Evolutionary conservation across 2,329 filamentous ascomycete genomes (phyloP).

Genomic region (Coniochaeta hoffmannii): DNA sequence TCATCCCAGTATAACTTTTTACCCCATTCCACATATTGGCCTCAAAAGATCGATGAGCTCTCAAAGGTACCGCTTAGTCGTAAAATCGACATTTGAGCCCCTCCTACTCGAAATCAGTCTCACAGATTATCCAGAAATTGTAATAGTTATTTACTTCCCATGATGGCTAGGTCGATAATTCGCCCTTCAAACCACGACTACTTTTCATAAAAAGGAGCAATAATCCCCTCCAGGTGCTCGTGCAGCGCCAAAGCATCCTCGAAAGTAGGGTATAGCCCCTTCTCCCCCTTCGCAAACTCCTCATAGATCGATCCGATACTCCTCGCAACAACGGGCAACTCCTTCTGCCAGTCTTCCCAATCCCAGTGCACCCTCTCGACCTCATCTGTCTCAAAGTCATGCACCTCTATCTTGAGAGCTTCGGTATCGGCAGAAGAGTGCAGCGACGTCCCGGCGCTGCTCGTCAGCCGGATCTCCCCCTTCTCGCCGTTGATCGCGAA

Average conservation of each 20-base stretch:
- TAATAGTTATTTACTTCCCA: too few relatives aligned
- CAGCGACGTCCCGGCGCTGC: constrained; percentile 17
- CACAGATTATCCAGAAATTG: too few relatives aligned
- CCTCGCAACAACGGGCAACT: constrained; percentile 33
- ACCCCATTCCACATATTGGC: too few relatives aligned
- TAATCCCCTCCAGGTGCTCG: constrained; percentile 30
- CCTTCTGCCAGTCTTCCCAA: constrained; percentile 39
- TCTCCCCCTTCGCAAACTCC: constrained; percentile 31
- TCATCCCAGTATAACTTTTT: too few relatives aligned
- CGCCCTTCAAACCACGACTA: too few relatives aligned
- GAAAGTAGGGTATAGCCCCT: constrained; percentile 26
- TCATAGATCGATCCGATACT: constrained; percentile 52
- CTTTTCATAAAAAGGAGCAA: background rate
- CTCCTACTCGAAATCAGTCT: too few relatives aligned
- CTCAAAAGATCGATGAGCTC: too few relatives aligned
- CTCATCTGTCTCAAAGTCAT: constrained; percentile 38
- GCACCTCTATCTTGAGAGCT: constrained; percentile 38
- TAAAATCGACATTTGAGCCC: too few relatives aligned
- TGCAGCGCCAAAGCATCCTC: constrained; percentile 37
- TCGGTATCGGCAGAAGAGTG: constrained; percentile 26
- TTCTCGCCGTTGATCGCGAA: constrained; percentile 46
- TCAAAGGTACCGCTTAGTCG: too few relatives aligned
- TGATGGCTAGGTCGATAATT: too few relatives aligned
- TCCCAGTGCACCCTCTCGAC: constrained; percentile 34
- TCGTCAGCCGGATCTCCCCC: constrained; percentile 38